A percentile compares a stretch with the other conserved stretches of the same genome.
These are phyloP conservation scores for Rhodotorula sp. DNA, from an alignment of 1,284 basidiomycete genomes.

Conservation along the genomic window DNA sequence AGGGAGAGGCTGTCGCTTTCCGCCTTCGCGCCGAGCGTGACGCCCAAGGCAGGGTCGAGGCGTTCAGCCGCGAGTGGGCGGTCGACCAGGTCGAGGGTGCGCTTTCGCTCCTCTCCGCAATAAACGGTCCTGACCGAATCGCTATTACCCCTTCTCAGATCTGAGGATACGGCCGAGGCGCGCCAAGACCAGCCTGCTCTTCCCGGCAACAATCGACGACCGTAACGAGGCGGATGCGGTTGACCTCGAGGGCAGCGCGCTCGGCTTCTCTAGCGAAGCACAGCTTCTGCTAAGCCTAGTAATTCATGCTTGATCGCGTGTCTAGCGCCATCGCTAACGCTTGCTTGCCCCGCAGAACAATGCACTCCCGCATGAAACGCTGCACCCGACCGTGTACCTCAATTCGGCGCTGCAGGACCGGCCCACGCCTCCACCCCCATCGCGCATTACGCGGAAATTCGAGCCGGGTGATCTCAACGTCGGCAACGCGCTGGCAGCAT, in stretches of 20 bases:
- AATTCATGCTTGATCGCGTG: no score
- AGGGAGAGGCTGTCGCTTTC: not conserved
- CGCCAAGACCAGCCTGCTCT: not conserved
- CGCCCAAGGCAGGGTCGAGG: constrained; percentile 4
- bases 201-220: not conserved
- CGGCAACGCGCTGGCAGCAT: constrained; percentile 20
- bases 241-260: constrained; percentile 13
- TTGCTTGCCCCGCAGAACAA: constrained; percentile 11
- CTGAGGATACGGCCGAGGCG: constrained; percentile 5
- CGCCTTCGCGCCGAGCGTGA: constrained; percentile 9
- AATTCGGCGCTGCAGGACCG: constrained; percentile 3
- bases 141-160: not conserved
- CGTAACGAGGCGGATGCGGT: constrained; percentile 8
- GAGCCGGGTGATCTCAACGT: constrained; percentile 15
- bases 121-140: not conserved
- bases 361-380: not conserved
- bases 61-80: constrained; percentile 17
- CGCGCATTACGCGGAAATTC: constrained; percentile 9
- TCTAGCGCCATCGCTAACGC: no score
- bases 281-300: constrained; percentile 20
- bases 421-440: not conserved
- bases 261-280: not conserved
- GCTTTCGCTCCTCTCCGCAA: not conserved
- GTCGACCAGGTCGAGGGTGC: constrained; percentile 11
- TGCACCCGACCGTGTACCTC: constrained; percentile 30